phyloP scores from a whole-genome alignment of 257 asterid species.

The Perilla frutescens region DNA sequence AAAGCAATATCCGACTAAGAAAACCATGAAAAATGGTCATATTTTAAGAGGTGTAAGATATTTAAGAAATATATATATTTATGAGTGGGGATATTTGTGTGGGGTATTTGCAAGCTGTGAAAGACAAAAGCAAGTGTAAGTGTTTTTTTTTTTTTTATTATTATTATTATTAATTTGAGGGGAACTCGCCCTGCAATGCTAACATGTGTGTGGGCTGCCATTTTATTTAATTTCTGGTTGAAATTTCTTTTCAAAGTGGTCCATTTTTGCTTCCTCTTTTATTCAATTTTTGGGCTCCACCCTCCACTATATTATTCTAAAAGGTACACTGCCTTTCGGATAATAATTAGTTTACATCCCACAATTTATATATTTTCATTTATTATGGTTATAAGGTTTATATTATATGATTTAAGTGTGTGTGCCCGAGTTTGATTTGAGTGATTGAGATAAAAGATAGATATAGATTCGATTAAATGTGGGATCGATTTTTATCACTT shows the following conservation, averaged over 20 bases:
- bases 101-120: slow-evolving; percentile 35
- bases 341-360: not conserved
- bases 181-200: not conserved
- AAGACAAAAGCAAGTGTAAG: slow-evolving; percentile 23
- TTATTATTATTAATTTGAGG: no score
- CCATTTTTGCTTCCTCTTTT: not conserved
- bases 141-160: no score
- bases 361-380: not conserved
- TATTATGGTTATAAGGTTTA: no score
- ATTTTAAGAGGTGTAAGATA: slow-evolving; percentile 35
- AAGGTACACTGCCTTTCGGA: slow-evolving; percentile 28
- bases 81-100: slow-evolving; percentile 33
- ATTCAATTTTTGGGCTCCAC: slow-evolving; percentile 28
- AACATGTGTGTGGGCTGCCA: slow-evolving; percentile 36
- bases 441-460: no score
- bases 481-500: no score
- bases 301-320: slow-evolving; percentile 27
- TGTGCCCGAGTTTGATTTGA: no score
- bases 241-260: slow-evolving; percentile 27
- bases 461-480: no score
- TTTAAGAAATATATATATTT: slow-evolving; percentile 22
- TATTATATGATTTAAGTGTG: no score
- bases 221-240: slow-evolving; percentile 40
- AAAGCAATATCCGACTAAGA: slow-evolving; percentile 16
- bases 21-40: not conserved